phyloP scores from a whole-genome alignment of 1,284 basidiomycete genomes.

The Microbotryomycetes sp. region DNA sequence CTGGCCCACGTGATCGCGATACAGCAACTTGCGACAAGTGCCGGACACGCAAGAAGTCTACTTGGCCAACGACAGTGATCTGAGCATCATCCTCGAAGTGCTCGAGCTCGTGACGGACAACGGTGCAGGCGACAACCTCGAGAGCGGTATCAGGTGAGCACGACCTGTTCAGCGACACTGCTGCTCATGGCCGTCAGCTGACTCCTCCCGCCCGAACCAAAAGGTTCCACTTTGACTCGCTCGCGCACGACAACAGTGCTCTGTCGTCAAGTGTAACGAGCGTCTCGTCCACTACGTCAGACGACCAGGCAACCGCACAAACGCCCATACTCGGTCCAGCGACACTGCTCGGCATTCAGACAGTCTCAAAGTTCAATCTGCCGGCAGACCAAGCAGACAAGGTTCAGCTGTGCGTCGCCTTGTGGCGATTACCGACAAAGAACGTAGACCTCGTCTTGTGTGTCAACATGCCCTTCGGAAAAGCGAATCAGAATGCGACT shows the following conservation, averaged over 20 bases:
- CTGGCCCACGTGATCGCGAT: neutral
- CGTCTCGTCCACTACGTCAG: constrained; percentile 38
- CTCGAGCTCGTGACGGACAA: constrained; percentile 61
- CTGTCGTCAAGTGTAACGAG: constrained; percentile 47
- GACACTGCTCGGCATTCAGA: constrained; percentile 60
- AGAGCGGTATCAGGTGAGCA: constrained; percentile 37
- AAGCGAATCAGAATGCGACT: constrained; percentile 44
- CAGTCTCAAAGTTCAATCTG: constrained; percentile 68
- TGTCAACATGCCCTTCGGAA: constrained; percentile 61
- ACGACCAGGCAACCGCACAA: constrained; percentile 1
- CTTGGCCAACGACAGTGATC: constrained; percentile 58
- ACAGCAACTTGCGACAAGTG: constrained; percentile 78
- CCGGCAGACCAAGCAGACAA: constrained; percentile 48
- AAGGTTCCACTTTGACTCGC: constrained; percentile 83
- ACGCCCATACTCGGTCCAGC: constrained; percentile 54
- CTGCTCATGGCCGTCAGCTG: constrained; percentile 55
- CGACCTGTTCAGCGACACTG: neutral
- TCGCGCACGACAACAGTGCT: constrained; percentile 88
- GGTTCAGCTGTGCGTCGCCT: constrained; percentile 65
- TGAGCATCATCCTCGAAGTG: constrained; percentile 81
- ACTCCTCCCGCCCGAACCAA: constrained; percentile 31
- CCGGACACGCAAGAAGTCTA: constrained; percentile 98
- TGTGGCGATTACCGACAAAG: constrained; percentile 57
- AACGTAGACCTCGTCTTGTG: constrained; percentile 68
- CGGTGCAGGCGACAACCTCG: constrained; percentile 47